Evolutionary conservation across 768 basidiomycete species (phyloP), one percentile per base, ranked within the genome.

Genomic region (Floccularia luteovirens): DNA sequence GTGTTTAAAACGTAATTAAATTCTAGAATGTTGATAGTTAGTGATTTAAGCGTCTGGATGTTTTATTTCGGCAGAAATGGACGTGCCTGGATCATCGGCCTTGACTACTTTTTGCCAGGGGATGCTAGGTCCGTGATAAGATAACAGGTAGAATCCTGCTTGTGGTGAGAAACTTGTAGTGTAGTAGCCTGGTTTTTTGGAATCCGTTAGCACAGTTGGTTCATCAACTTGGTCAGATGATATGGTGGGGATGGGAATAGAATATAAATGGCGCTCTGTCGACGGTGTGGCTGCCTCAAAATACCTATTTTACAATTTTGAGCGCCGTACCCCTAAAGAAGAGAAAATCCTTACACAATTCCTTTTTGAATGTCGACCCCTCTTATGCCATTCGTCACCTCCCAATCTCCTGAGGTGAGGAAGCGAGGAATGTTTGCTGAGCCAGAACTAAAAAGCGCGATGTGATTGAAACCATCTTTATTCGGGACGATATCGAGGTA

Each of bases 401-500:
- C 94, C 92, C 92, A 96, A 13, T 77, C 56, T 1, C 94, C 94
- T 1, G 70, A 69, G 1, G 94, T 98, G 27, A 99, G 66, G 67
- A 90, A 99, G 24, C 63, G 72, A 2, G 93, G 91, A 1, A 69
- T 75, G 21, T 67, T 60, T 13, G 82, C 70, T 44, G 71, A 74
- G 2, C 84, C 77, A 4, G 90, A 82, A 47, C 75, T 82, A 67
- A 93, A 99, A 23, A 92, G 72, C 0, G 94, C 96, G 51, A 99
- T 80, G 55, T 98, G 94, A 49, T 89, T 83, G 66, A 72, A 97
- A 0, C 96, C 96, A 3, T 86, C 78, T 19, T 64, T 51, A 22
- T 74, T 79, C 6, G 94, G 90, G 3, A 93, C 75, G 45, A 99
- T 73, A 58, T 99, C 96, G 36, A 99, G 72, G 59, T 98, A 99